Base-by-base conservation (phyloP, 2,329 filamentous ascomycete genomes). In the Pseudogymnoascus sp. region DNA sequence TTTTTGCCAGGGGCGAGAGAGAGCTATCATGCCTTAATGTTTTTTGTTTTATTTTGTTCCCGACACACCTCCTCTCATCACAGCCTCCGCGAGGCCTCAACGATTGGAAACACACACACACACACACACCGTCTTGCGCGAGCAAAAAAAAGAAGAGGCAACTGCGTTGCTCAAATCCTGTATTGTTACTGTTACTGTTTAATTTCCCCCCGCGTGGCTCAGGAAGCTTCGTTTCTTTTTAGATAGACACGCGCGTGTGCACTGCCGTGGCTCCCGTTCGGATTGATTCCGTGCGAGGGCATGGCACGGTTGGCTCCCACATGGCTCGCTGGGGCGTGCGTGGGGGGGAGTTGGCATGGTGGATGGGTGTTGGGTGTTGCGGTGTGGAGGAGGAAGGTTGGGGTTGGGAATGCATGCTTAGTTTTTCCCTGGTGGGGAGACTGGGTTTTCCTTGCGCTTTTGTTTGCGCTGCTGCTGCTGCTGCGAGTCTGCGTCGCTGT, bases 141-240 rank as follows among this genome's bases (percentile, higher is more conserved):
- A 46, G 42, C 43, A 28, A 49, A 16, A 53, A 53, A 53, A 28
- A 18, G n/a, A 34, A 25, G 9, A 18, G 5, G 46, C 46, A 53
- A 53, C 46, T 53, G 46, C 25, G 46, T 53, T 53, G 46, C 46
- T 12, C 14, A 3, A 53, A 53, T 11, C 14, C 7, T 53, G 46
- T 53, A 53, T 53, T 53, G 46, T 53, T 53, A 53, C 25, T 53
- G 46, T 53, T 53, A 53, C 25, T 53, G 46, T 53, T 53, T 53
- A 53, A 53, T 53, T 53, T 12, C 46, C 25, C 25, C 12, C 18
- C 11, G 12, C 9, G 9, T 9, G 25, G 46, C 12, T 53, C 46
- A 3, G 46, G 46, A 31, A 53, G 46, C n/a, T 12, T 8, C 43
- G 7, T 16, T 49, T 18, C 28, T 14, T 23, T 18, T 53, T 53